Conservation (phyloP, 1,139 yeast species). For the Lodderomyces orthopsilosis region DNA sequence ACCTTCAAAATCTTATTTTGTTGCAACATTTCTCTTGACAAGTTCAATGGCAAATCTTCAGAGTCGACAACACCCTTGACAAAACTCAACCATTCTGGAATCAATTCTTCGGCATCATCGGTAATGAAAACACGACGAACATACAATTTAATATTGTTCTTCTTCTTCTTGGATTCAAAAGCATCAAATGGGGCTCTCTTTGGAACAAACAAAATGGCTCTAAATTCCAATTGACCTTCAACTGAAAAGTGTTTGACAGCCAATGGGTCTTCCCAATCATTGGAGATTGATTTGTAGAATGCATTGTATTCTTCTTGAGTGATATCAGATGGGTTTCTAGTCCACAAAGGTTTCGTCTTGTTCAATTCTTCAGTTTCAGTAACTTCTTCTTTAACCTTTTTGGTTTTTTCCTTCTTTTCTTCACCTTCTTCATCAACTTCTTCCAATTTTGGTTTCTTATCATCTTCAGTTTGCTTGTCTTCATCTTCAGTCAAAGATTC, state of each 20-base stretch:
- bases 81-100: slow-evolving; percentile 98
- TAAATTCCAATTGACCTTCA: slow-evolving; percentile 99
- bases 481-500: slow-evolving; percentile 59
- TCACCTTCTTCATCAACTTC: slow-evolving; percentile 67
- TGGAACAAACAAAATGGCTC: slow-evolving; percentile 96
- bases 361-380: slow-evolving; percentile 95
- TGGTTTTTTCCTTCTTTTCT: slow-evolving; percentile 68
- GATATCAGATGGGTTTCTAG: slow-evolving; percentile 97
- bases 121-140: slow-evolving; percentile 99
- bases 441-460: slow-evolving; percentile 59
- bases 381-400: slow-evolving; percentile 81
- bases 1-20: slow-evolving; percentile 99
- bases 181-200: slow-evolving; percentile 99
- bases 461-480: slow-evolving; percentile 46
- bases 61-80: slow-evolving; percentile 99
- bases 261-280: slow-evolving; percentile 99
- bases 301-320: slow-evolving; percentile 99
- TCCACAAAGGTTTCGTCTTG: slow-evolving; percentile 99
- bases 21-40: slow-evolving; percentile 99
- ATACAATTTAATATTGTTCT: slow-evolving; percentile 96
- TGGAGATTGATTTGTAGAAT: slow-evolving; percentile 98
- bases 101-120: slow-evolving; percentile 98
- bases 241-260: slow-evolving; percentile 99
- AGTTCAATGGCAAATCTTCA: slow-evolving; percentile 98
- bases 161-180: slow-evolving; percentile 98